Conservation (phyloP, 1,284 basidiomycete genomes). For the Earliella scabrosa region DNA sequence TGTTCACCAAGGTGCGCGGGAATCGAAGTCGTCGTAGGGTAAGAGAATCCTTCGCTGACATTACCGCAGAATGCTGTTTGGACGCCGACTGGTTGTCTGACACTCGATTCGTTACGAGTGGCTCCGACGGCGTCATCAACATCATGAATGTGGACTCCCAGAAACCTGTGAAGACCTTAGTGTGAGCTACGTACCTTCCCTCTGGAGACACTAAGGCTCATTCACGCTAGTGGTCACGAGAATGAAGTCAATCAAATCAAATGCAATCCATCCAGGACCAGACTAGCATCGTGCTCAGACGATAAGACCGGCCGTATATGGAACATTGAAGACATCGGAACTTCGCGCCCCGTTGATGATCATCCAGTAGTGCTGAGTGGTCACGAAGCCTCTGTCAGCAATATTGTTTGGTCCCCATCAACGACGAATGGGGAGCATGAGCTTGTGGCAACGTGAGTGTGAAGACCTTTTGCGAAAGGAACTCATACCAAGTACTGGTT, state of each 20-base stretch:
- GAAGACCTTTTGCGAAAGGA: neutral
- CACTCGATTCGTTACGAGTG: conserved; percentile 72
- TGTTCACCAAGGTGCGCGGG: conserved; percentile 61
- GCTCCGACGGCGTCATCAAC: conserved; percentile 69
- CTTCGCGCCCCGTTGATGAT: conserved; percentile 35
- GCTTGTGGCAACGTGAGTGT: conserved; percentile 66
- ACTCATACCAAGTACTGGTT: neutral
- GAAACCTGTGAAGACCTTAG: conserved; percentile 57
- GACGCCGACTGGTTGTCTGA: conserved; percentile 84
- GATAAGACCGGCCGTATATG: conserved; percentile 80
- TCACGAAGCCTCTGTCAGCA: conserved; percentile 70
- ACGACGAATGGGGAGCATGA: conserved; percentile 51
- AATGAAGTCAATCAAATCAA: conserved; percentile 83
- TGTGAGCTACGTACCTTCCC: conserved; percentile 28
- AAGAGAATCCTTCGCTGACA: neutral
- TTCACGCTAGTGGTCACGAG: conserved; percentile 61
- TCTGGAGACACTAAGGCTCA: neutral
- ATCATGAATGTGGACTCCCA: conserved; percentile 57
- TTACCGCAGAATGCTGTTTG: conserved; percentile 56
- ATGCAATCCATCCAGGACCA: conserved; percentile 65
- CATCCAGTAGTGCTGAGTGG: conserved; percentile 58
- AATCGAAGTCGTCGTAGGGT: neutral
- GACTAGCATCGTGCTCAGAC: conserved; percentile 80
- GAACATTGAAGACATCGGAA: conserved; percentile 53
- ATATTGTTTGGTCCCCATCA: conserved; percentile 73